These are phyloP conservation scores for Suhomyces ambrosiae DNA, from an alignment of 1,139 yeast species.

Conservation along the genomic window DNA sequence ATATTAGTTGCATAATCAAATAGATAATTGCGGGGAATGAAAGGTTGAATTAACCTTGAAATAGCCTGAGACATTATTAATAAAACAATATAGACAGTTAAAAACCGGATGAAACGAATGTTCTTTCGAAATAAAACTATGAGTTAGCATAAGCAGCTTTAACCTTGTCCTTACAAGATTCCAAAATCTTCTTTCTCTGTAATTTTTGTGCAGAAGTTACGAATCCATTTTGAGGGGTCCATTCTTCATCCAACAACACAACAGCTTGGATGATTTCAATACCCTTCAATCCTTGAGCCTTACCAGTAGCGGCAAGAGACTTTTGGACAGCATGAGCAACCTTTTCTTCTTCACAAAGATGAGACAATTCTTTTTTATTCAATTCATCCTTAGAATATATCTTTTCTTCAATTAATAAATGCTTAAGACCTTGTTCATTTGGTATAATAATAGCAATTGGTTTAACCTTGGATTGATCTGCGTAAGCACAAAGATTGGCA, in stretches of 20 bases:
- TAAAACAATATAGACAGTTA: slow-evolving; percentile 5
- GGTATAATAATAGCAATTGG: slow-evolving; percentile 93
- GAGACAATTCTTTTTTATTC: slow-evolving; percentile 49
- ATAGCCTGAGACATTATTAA: slow-evolving; percentile 1
- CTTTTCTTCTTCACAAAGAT: slow-evolving; percentile 56
- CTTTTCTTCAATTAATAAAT: slow-evolving; percentile 54
- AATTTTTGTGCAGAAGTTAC: slow-evolving; percentile 96
- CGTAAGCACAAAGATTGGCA: slow-evolving; percentile 86
- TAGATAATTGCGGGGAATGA: slow-evolving; percentile 1
- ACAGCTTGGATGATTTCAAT: slow-evolving; percentile 84
- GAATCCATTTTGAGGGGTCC: slow-evolving; percentile 96
- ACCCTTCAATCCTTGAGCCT: slow-evolving; percentile 76
- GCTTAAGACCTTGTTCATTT: slow-evolving; percentile 64
- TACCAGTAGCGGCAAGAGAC: slow-evolving; percentile 73
- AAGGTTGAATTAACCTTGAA: not conserved
- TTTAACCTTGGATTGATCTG: slow-evolving; percentile 82
- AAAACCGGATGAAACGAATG: not conserved
- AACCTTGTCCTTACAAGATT: slow-evolving; percentile 59
- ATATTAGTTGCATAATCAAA: slow-evolving; percentile 8
- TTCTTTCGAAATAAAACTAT: not conserved
- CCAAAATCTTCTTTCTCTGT: slow-evolving; percentile 89
- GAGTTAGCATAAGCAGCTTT: slow-evolving; percentile 50
- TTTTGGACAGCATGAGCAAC: slow-evolving; percentile 58
- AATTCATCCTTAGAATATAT: slow-evolving; percentile 51
- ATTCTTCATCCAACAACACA: slow-evolving; percentile 82